These are phyloP conservation scores for Acacia confusa DNA, from an alignment of 306 rosid genomes.

Conservation along the genomic window DNA sequence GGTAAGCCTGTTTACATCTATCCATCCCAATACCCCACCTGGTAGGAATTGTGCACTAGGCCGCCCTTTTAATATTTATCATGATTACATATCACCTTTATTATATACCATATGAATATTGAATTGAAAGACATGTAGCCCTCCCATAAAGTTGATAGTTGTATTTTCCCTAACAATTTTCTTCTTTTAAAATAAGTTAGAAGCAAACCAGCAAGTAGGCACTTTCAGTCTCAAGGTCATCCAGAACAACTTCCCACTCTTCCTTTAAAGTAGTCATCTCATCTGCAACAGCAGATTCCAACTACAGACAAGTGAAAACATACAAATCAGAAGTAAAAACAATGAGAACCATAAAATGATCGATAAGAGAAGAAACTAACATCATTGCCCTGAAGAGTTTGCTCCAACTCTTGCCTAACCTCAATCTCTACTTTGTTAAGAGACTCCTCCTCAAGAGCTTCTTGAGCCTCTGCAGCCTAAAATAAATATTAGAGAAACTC, in stretches of 20 bases:
- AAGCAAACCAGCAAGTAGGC: constrained; percentile 78
- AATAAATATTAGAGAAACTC: constrained; percentile 47
- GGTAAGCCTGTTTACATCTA: too few species aligned
- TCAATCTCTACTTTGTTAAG: constrained; percentile 84
- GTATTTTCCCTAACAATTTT: neutral
- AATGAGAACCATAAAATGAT: constrained; percentile 16
- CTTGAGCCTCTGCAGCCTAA: constrained; percentile 99
- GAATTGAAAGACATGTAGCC: neutral
- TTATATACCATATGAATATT: neutral
- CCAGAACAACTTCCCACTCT: constrained; percentile 84
- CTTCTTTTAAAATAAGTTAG: constrained; percentile 22
- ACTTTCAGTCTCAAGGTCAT: constrained; percentile 89
- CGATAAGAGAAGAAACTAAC: constrained; percentile 56
- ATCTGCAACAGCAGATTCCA: constrained; percentile 79
- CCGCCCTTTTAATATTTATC: too few species aligned
- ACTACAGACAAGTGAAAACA: constrained; percentile 51
- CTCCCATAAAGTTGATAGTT: neutral
- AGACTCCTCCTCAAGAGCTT: constrained; percentile 96
- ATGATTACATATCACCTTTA: neutral
- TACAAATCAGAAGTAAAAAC: constrained; percentile 30
- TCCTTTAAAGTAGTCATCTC: constrained; percentile 76
- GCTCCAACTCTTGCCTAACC: constrained; percentile 84
- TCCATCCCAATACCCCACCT: too few species aligned
- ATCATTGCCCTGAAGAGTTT: constrained; percentile 65
- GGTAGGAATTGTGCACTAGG: too few species aligned